Evolutionary conservation across 345 rosid species (phyloP), one percentile per base, ranked within the genome.

Genomic region (Eucalyptus brandiana): DNA sequence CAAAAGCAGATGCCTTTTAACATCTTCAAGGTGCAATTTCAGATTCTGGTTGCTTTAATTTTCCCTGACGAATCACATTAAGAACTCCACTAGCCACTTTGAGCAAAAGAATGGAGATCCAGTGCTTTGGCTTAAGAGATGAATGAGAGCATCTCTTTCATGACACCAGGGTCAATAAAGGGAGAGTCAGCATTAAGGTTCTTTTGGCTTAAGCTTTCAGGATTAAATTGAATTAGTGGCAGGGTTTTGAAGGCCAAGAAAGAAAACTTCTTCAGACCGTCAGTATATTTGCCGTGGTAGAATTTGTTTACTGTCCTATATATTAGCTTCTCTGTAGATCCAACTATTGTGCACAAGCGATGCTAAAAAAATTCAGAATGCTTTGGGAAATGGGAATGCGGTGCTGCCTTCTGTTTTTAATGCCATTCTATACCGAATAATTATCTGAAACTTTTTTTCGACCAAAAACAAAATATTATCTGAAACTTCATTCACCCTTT

Each of bases 1-100:
- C 99, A 94, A 90, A 98, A 98, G 92, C 97, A 98, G 91, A 94
- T 92, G 83, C 92, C 94, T 58, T 98, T 98, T 91, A 93, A 90
- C 91, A 87, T 88, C 86, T 98, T 98, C 92, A 98, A 98, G 99
- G 99, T 98, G 44, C 44, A 17, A 11, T 69, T 69, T 69, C 37
- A 69, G 80, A 69, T 69, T 69, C 44, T 69, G 80, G 80, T 18
- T 69, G 40, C 80, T 87, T 58, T 49, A 12, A 51, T 48, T 86
- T 69, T 69, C 47, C 15, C 30, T 51, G 56, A 44, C 2, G 12
- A 69, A 37, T 34, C 1, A 42, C 80, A 69, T 34, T 34, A 23
- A 69, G 13, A 34, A 69, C 80, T 32, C 34, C 23, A 69, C 42
- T 69, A 69, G 44, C 80, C 80, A 17, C 80, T 69, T 69, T 34